Base-by-base conservation (phyloP, 2,329 filamentous ascomycete species). In the Colletotrichum tanaceti region DNA sequence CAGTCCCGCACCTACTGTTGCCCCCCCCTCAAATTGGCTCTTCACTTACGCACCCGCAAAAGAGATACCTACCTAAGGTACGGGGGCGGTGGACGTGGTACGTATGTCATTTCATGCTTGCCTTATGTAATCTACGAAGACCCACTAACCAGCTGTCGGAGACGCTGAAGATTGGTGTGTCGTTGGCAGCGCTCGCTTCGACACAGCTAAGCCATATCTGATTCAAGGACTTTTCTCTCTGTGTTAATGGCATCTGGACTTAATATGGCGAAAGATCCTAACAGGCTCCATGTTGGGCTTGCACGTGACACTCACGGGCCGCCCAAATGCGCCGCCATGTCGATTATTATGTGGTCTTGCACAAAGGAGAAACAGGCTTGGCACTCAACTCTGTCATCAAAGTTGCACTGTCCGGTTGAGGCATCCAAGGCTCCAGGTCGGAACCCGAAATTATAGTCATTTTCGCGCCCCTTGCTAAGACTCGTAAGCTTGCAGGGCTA, bases 1-100 rank as follows among this genome's bases (percentile, higher is more conserved):
- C 50, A 32, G 66, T 69, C 66, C 65, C 65, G 61, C 65, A 59
- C 32, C 16, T 20, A 35, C 59, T 54, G 49, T 24, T 54, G 39
- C 13, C 46, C 59, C 32, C 64, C 64, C 62, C 66, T 69, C 66
- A 62, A 55, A 62, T 65, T 68, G 57, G 61, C 53, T 28, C 20
- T 24, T 39, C 65, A 68, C 65, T 59, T 60, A 43, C 13, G 59
- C 65, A 60, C 55, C 49, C 53, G 43, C 65, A 59, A 57, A 28
- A 35, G 43, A 66, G 55, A 61, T 57, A 60, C 62, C 9, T 35
- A 35, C 9, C 7, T n/a, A n/a, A n/a, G n/a, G n/a, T n/a, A n/a
- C n/a, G n/a, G 7, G 32, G 32, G 32, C 10, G 55, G 24, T 24
- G 24, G 24, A 24, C 4, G 44, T 28, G 65, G 43, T 65, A 68